phyloP scores from a whole-genome alignment of 805 yeast species.

The Phaffomyces thermotolerans region DNA sequence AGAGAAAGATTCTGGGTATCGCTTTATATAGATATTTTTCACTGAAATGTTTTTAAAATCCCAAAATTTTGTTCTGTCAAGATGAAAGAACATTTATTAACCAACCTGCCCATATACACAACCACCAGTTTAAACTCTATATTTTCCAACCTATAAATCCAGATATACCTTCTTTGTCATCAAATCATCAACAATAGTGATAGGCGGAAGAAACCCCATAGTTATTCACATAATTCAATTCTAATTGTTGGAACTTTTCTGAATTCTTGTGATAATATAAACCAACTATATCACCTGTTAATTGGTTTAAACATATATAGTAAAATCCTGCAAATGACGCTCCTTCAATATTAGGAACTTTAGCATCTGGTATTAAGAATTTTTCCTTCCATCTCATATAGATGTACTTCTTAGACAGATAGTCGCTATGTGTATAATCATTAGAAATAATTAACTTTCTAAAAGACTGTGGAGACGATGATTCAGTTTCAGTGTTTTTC shows the following conservation, averaged over 20 bases:
- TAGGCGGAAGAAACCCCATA: slow-evolving; percentile 2
- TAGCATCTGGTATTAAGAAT: slow-evolving; percentile 75
- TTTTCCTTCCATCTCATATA: slow-evolving; percentile 96
- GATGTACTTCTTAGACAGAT: slow-evolving; percentile 39
- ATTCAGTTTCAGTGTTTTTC: slow-evolving; percentile 22
- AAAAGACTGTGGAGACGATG: not conserved
- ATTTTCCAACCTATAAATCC: no score
- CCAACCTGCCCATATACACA: no score
- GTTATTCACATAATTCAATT: slow-evolving; percentile 28
- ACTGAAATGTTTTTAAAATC: no score
- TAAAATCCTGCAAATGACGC: slow-evolving; percentile 93
- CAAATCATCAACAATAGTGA: slow-evolving; percentile 1
- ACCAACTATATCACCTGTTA: slow-evolving; percentile 70
- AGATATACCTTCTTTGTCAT: not conserved
- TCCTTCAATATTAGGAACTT: slow-evolving; percentile 41
- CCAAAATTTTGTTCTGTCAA: no score
- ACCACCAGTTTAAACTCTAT: no score
- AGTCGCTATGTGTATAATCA: slow-evolving; percentile 23
- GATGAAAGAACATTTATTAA: no score
- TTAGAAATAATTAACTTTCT: slow-evolving; percentile 11
- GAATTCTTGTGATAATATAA: slow-evolving; percentile 76
- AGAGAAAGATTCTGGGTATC: no score
- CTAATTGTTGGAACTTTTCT: slow-evolving; percentile 70
- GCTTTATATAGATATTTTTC: no score
- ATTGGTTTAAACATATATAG: slow-evolving; percentile 75